Evolutionary conservation across 2,329 filamentous ascomycete species (phyloP).

Genomic region (Camptophora hylomeconis): DNA sequence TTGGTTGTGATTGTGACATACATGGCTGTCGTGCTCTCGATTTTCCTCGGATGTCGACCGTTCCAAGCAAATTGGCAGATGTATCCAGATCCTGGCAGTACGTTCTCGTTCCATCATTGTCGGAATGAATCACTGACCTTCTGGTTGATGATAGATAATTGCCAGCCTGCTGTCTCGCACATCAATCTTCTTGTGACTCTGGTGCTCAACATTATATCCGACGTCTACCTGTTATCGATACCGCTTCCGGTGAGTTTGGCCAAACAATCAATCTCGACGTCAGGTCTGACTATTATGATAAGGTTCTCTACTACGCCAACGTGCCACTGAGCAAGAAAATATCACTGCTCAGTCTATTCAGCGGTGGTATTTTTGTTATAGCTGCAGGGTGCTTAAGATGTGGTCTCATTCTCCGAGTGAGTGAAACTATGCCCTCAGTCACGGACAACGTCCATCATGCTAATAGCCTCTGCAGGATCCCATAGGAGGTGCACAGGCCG

Average conservation of each 20-base stretch:
- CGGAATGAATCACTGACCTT: too few species aligned
- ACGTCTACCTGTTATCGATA: constrained; percentile 47
- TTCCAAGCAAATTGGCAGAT: constrained; percentile 47
- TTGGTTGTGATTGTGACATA: constrained; percentile 37
- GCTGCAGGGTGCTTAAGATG: constrained; percentile 42
- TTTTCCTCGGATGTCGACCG: constrained; percentile 41
- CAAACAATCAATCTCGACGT: too few species aligned
- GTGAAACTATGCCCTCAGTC: constrained; percentile 1
- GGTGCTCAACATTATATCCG: constrained; percentile 41
- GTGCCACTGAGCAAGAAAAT: constrained; percentile 39
- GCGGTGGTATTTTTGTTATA: constrained; percentile 43
- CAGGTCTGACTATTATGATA: too few species aligned
- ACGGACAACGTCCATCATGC: too few species aligned
- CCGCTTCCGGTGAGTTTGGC: constrained; percentile 37
- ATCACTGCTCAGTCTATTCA: constrained; percentile 41
- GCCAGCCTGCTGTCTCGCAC: constrained; percentile 38
- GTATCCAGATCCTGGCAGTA: constrained; percentile 43
- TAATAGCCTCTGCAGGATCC: constrained; percentile 18
- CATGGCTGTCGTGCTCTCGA: constrained; percentile 35
- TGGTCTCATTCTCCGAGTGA: constrained; percentile 35
- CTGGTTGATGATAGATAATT: constrained; percentile 24
- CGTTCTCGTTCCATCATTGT: constrained; percentile 18
- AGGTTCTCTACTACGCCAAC: constrained; percentile 42
- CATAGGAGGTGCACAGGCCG: constrained; percentile 26
- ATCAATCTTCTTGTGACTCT: constrained; percentile 41